Evolutionary conservation across 2,329 filamentous ascomycete species (phyloP).

Genomic region (Phoma herbarum): DNA sequence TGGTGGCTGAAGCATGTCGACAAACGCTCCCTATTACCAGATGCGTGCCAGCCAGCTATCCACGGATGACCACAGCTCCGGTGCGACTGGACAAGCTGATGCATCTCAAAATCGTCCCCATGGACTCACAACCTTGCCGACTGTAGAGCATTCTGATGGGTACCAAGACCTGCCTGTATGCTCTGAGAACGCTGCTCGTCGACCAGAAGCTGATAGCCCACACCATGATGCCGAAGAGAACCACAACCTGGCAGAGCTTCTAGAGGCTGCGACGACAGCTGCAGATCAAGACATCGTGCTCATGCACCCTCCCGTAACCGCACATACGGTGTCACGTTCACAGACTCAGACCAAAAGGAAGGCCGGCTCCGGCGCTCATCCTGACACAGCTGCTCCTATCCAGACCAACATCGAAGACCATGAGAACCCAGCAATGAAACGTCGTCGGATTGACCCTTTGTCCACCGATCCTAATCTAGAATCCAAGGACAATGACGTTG

Average conservation of each 20-base stretch:
- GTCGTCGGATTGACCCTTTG: slow-evolving; percentile 29
- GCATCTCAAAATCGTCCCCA: slow-evolving; percentile 34
- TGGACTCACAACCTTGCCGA: slow-evolving; percentile 28
- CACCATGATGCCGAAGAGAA: slow-evolving; percentile 37
- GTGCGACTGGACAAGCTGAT: slow-evolving; percentile 29
- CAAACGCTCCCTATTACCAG: slow-evolving; percentile 51
- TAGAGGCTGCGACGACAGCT: slow-evolving; percentile 50
- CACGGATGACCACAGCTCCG: slow-evolving; percentile 33
- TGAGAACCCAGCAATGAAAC: slow-evolving; percentile 28
- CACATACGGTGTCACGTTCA: neutral
- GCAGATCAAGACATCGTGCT: slow-evolving; percentile 37
- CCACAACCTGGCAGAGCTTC: slow-evolving; percentile 46
- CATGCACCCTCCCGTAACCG: slow-evolving; percentile 23
- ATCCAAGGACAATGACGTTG: slow-evolving; percentile 8
- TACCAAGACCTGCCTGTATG: slow-evolving; percentile 29
- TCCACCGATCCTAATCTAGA: slow-evolving; percentile 25
- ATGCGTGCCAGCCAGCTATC: slow-evolving; percentile 41
- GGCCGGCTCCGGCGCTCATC: slow-evolving; percentile 24
- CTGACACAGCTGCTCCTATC: slow-evolving; percentile 8
- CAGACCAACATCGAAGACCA: slow-evolving; percentile 12
- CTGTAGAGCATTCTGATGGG: slow-evolving; percentile 23
- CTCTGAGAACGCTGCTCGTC: slow-evolving; percentile 26
- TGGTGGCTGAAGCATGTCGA: slow-evolving; percentile 34
- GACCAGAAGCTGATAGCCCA: slow-evolving; percentile 23
- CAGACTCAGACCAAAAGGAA: slow-evolving; percentile 42